Conservation (phyloP, 768 basidiomycete genomes). For the Chalciporus chontae region DNA sequence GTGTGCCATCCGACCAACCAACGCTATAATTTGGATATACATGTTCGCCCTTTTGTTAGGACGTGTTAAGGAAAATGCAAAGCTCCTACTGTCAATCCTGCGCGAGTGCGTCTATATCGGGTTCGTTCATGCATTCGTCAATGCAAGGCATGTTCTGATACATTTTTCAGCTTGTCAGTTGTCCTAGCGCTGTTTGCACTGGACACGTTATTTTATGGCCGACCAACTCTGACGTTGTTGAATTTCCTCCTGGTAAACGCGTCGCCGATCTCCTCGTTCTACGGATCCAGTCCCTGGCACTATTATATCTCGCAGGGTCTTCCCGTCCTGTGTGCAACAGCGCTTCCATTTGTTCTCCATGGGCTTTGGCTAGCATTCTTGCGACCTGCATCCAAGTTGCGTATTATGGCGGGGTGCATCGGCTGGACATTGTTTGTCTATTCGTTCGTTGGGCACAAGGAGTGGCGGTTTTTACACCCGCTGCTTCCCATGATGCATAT, state of each 20-base stretch:
- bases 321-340: slow-evolving; percentile 73
- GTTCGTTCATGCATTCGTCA: slow-evolving; percentile 35
- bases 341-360: slow-evolving; percentile 69
- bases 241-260: slow-evolving; percentile 85
- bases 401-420: slow-evolving; percentile 46
- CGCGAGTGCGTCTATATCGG: slow-evolving; percentile 39
- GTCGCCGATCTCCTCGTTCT: slow-evolving; percentile 86
- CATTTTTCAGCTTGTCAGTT: slow-evolving; percentile 17
- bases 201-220: slow-evolving; percentile 72
- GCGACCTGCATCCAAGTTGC: slow-evolving; percentile 26
- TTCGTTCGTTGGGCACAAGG: slow-evolving; percentile 88
- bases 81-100: slow-evolving; percentile 32
- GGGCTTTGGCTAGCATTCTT: slow-evolving; percentile 44
- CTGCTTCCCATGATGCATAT: slow-evolving; percentile 81
- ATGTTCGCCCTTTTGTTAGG: slow-evolving; percentile 58
- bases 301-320: slow-evolving; percentile 87
- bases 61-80: slow-evolving; percentile 40
- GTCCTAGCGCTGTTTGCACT: slow-evolving; percentile 37
- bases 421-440: slow-evolving; percentile 66
- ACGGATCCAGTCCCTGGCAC: slow-evolving; percentile 82
- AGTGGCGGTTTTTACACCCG: slow-evolving; percentile 96
- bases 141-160: slow-evolving; percentile 7
- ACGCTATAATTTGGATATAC: slow-evolving; percentile 80
- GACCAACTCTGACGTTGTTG: slow-evolving; percentile 65
- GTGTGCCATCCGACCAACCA: slow-evolving; percentile 85